Evolutionary conservation across 768 basidiomycete species (phyloP), one percentile per base, ranked within the genome.

Genomic region (Obba rivulosa): DNA sequence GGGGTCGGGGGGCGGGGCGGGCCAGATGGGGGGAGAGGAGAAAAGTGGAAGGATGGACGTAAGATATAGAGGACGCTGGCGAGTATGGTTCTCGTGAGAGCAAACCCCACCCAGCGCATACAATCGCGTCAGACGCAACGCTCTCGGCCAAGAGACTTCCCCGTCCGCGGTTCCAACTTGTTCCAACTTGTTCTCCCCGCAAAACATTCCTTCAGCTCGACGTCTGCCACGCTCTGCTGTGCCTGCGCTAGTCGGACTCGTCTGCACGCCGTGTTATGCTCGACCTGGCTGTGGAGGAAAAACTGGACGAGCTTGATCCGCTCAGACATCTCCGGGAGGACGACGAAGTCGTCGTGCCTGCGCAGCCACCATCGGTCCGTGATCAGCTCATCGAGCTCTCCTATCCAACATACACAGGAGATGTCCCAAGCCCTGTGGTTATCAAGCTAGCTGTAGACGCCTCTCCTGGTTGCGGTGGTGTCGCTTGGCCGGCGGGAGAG

Each of bases 401-500:
- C 2, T 70, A 72, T 50, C 53, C 64, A 21, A 8, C 35, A 46
- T 14, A 41, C 49, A 41, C 41, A 51, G 34, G 18, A 37, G 36
- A 45, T 58, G 50, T 51, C 48, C 41, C 48, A 44, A 36, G 34
- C 41, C 62, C 66, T 20, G 54, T 85, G 48, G 50, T 61, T 3
- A 69, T 83, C 48, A 66, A 65, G 37, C 75, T 94, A 34, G 68
- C 72, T 18, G 77, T 93, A 3, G 90, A 94, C 62, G 81, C 91
- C 8, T 73, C 82, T 37, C 88, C 89, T 16, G 93, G 93, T 1
- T 96, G 93, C 63, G 93, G 93, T 13, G 93, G 93, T 4, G 78
- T 93, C 34, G 83, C 88, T 2, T 95, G 93, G 93, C 90, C 90
- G 3, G 89, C 92, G 8, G 93, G 92, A 56, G 81, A 91, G 78